Evolutionary conservation across 2,329 filamentous ascomycete genomes (phyloP).

Genomic region (Nigrograna mackinnonii): DNA sequence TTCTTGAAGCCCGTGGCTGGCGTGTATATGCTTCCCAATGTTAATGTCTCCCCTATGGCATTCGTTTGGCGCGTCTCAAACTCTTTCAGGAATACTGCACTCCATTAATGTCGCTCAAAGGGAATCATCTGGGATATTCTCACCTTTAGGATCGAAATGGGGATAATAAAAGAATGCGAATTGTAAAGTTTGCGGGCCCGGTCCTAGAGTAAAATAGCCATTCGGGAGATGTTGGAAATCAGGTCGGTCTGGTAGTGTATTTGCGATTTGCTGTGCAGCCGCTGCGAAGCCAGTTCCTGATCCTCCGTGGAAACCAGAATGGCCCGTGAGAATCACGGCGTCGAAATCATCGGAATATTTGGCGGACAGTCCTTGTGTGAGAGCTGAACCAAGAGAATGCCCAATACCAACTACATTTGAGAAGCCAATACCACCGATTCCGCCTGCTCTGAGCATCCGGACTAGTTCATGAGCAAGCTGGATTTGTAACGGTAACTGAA

Average conservation of each 20-base stretch:
- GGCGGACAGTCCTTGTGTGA: constrained; percentile 36
- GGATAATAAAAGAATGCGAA: constrained; percentile 14
- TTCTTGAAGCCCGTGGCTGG: constrained; percentile 5
- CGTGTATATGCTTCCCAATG: constrained; percentile 3
- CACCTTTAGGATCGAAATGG: constrained; percentile 7
- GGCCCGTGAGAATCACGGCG: constrained; percentile 44
- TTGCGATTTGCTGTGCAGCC: constrained; percentile 18
- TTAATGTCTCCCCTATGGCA: constrained; percentile 11
- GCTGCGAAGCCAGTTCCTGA: constrained; percentile 17
- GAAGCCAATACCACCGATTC: constrained; percentile 31
- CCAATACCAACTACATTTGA: constrained; percentile 43
- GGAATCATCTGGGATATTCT: neutral
- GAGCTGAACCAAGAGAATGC: constrained; percentile 43
- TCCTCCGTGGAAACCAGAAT: constrained; percentile 25
- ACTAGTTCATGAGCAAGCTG: constrained; percentile 41
- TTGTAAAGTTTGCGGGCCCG: constrained; percentile 6
- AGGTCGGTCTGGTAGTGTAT: constrained; percentile 7
- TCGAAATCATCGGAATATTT: constrained; percentile 37
- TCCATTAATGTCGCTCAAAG: neutral
- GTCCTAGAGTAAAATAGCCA: constrained; percentile 10
- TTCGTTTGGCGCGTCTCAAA: constrained; percentile 10
- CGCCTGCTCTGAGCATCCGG: constrained; percentile 27
- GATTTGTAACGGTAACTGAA: constrained; percentile 43
- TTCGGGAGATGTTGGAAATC: constrained; percentile 8
- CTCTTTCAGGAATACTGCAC: constrained; percentile 9